A percentile compares a stretch with the other conserved stretches of the same genome.
Conservation (phyloP, 1,139 yeast genomes). For the Suhomyces yuchorum region DNA sequence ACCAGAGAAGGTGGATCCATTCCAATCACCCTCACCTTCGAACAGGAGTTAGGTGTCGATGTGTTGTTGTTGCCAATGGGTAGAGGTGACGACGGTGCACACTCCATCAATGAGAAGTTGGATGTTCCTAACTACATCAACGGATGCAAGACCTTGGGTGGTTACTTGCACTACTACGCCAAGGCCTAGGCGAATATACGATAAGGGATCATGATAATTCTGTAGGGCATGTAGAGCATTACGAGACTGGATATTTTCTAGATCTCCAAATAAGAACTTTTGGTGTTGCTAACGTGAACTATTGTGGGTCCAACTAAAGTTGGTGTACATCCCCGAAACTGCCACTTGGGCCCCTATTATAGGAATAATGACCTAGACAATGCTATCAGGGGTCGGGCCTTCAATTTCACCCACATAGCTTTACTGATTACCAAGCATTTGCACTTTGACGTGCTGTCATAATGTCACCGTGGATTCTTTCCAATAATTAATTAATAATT, state of each 20-base stretch:
- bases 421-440: too few species aligned
- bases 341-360: too few species aligned
- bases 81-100: conserved; percentile 99
- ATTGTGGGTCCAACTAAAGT: too few species aligned
- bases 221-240: background rate
- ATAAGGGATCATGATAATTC: background rate
- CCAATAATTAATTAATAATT: too few species aligned
- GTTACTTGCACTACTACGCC: conserved; percentile 87
- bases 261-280: too few species aligned
- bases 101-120: conserved; percentile 93
- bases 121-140: conserved; percentile 86
- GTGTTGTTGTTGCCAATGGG: conserved; percentile 95
- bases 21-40: conserved; percentile 92
- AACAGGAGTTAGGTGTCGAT: conserved; percentile 78
- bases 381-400: too few species aligned
- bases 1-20: conserved; percentile 99
- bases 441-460: background rate
- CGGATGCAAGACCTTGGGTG: conserved; percentile 92
- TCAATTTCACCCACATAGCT: too few species aligned
- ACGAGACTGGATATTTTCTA: too few species aligned
- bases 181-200: conserved; percentile 21
- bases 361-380: too few species aligned
- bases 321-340: too few species aligned
- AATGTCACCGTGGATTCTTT: background rate
- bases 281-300: too few species aligned